Evolutionary conservation across 371 early-diverging fungal species (phyloP).

Genomic region (Mucor lusitanicus): DNA sequence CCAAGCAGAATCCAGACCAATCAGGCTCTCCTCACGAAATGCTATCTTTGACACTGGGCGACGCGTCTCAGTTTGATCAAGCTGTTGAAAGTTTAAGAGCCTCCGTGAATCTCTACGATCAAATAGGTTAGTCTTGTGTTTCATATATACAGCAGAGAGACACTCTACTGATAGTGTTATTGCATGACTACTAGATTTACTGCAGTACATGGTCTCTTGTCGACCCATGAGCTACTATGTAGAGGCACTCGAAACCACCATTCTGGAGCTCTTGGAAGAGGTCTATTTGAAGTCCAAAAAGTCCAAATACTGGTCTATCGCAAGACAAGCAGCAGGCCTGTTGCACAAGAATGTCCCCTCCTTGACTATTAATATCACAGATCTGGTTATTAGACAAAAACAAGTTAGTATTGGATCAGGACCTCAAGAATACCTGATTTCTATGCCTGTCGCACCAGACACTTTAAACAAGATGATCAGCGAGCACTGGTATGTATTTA

Average conservation of each 20-base stretch:
- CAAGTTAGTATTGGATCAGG: conserved; percentile 81
- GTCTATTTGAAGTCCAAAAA: conserved; percentile 77
- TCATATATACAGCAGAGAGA: not conserved
- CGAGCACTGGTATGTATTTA: conserved; percentile 45
- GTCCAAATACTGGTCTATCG: conserved; percentile 76
- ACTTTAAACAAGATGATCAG: conserved; percentile 68
- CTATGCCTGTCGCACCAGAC: conserved; percentile 69
- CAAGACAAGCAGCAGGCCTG: conserved; percentile 82
- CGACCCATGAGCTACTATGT: conserved; percentile 57
- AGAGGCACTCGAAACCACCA: conserved; percentile 51
- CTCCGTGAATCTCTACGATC: conserved; percentile 81
- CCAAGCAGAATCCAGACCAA: conserved; percentile 1
- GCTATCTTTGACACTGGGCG: conserved; percentile 71
- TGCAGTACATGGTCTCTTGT: conserved; percentile 79
- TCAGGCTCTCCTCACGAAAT: conserved; percentile 24
- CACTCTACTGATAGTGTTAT: not conserved
- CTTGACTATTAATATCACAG: conserved; percentile 80
- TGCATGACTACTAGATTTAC: conserved; percentile 39
- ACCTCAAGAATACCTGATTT: conserved; percentile 65
- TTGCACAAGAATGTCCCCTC: conserved; percentile 74
- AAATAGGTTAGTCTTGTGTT: conserved; percentile 46
- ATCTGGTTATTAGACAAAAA: conserved; percentile 80
- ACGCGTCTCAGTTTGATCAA: conserved; percentile 59
- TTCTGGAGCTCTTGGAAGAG: conserved; percentile 72
- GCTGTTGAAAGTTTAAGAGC: conserved; percentile 63